Conservation (phyloP, 2,329 filamentous ascomycete genomes). For the Monosporascus sp. region DNA sequence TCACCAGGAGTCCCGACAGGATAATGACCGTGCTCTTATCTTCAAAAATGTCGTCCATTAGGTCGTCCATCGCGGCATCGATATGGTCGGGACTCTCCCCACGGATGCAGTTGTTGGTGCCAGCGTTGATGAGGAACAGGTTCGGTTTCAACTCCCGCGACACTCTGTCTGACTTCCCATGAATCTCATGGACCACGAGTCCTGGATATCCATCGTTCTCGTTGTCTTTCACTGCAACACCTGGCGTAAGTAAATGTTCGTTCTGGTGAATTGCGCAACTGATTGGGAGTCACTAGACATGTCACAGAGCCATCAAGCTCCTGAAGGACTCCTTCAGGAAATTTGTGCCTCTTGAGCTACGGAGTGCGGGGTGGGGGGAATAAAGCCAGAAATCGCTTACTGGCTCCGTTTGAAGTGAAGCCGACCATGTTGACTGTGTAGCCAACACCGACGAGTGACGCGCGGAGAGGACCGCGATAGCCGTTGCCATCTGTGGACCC, state of each 20-base stretch:
- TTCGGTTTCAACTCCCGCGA: background rate
- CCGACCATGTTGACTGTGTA: conserved; percentile 9
- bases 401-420: background rate
- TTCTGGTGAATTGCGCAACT: too few species aligned
- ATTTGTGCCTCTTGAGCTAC: too few species aligned
- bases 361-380: too few species aligned
- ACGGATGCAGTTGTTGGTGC: background rate
- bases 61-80: background rate
- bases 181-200: background rate
- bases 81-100: background rate
- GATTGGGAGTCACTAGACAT: too few species aligned
- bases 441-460: conserved; percentile 8
- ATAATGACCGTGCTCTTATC: background rate
- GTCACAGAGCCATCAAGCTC: too few species aligned
- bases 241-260: too few species aligned
- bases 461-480: conserved; percentile 18
- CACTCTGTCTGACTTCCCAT: background rate
- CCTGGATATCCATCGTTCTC: background rate
- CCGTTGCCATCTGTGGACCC: conserved; percentile 17
- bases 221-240: background rate
- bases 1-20: background rate
- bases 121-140: background rate
- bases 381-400: too few species aligned
- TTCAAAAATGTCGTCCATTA: background rate
- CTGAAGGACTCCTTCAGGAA: too few species aligned